Base-by-base conservation (phyloP, 2,329 filamentous ascomycete species). In the Pseudogymnoascus sp. region DNA sequence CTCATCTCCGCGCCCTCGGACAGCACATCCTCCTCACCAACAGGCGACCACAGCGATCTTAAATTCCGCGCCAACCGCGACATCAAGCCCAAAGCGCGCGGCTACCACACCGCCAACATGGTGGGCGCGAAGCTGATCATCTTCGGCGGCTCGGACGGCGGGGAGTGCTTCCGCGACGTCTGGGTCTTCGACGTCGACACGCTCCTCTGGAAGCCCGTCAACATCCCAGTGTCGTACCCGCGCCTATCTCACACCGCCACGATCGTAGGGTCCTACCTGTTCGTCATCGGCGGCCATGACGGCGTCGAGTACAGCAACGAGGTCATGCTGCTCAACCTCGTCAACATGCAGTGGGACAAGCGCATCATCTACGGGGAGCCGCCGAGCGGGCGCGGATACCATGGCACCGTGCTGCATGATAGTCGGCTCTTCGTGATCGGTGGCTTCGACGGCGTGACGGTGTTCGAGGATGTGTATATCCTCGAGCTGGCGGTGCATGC, bases 91-190 rank as follows among this genome's bases (percentile, higher is more conserved):
- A 86, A 85, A 70, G 83, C 86, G 19, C 77, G 86, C 59, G 86
- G 86, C 60, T 89, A 89, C 71, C 86, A 89, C 72, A 89, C 86
- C 4, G 86, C 86, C 66, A 89, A 89, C 71, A 88, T 89, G 81
- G 85, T 89, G 45, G 86, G 85, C 66, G 82, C 81, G 73, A 89
- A 89, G 75, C 81, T 89, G 65, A 88, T 89, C 72, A 85, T 89
- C 68, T 89, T 83, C 71, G 86, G 86, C 39, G 86, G 86, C 35
- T 87, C 84, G 2, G 86, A 89, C 71, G 86, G 86, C 66, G 84
- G 84, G 60, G 85, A 89, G 73, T 89, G 86, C 74, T 89, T 89
- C 74, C 82, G 86, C 71, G 86, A 89, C 69, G 86, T 89, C 41
- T 89, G 86, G 86, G 82, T 89, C 31, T 89, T 88, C 74, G 85